phyloP scores from a whole-genome alignment of 331 rosid species.

The Stylosanthes scabra region DNA sequence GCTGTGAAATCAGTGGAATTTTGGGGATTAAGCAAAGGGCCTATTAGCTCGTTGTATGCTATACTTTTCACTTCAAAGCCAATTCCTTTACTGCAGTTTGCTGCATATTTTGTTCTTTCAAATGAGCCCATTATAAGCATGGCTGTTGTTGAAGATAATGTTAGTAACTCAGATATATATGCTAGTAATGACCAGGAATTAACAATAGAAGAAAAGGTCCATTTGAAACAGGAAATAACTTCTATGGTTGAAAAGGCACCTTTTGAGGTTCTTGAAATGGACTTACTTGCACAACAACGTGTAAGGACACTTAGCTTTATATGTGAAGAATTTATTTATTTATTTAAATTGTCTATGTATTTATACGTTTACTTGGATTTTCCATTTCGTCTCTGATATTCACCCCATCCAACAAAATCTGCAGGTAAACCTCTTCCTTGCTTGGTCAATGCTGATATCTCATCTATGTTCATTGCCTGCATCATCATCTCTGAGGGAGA shows the following conservation, averaged over 20 bases:
- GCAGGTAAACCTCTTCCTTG: constrained; percentile 82
- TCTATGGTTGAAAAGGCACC: constrained; percentile 73
- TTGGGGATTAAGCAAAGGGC: constrained; percentile 95
- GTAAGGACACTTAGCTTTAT: constrained; percentile 52
- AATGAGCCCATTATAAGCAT: constrained; percentile 68
- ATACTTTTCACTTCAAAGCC: constrained; percentile 84
- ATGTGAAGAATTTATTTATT: neutral
- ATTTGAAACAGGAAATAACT: constrained; percentile 75
- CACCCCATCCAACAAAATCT: constrained; percentile 10
- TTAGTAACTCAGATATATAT: constrained; percentile 51
- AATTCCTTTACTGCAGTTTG: constrained; percentile 72
- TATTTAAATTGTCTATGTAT: constrained; percentile 12
- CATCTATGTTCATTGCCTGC: constrained; percentile 78
- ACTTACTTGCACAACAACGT: constrained; percentile 67
- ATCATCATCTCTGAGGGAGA: constrained; percentile 83
- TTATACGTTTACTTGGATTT: constrained; percentile 24
- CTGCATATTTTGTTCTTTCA: constrained; percentile 81
- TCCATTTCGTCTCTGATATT: constrained; percentile 24
- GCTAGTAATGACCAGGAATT: constrained; percentile 58
- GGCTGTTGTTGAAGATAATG: constrained; percentile 70
- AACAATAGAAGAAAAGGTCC: constrained; percentile 61
- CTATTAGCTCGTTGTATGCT: constrained; percentile 84
- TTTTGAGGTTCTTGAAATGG: constrained; percentile 67
- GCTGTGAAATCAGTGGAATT: constrained; percentile 92
- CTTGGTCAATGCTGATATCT: constrained; percentile 95